Conservation (phyloP, 2,329 filamentous ascomycete genomes). For the Rhytidhysteron rufulum region DNA sequence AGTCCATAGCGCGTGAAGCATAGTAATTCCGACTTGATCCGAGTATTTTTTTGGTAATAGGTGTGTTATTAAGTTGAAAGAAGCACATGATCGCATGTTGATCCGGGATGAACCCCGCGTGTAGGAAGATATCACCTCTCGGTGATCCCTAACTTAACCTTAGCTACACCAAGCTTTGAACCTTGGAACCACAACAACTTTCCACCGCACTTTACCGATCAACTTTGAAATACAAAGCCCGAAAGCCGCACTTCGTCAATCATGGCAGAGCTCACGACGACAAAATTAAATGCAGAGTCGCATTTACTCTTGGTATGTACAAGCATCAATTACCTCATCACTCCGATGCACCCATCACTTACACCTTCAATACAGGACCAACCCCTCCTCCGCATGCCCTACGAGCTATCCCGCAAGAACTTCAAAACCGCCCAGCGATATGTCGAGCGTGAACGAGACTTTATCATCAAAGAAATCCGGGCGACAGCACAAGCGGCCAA, state of each 20-base stretch:
- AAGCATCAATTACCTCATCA: conserved; percentile 3
- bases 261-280: conserved; percentile 50
- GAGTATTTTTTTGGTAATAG: conserved; percentile 11
- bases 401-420: conserved; percentile 90
- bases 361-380: conserved; percentile 66
- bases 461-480: conserved; percentile 57
- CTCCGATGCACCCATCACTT: conserved; percentile 10
- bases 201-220: neutral
- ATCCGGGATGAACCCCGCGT: conserved; percentile 1
- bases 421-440: conserved; percentile 80
- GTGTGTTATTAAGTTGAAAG: conserved; percentile 24
- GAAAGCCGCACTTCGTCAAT: conserved; percentile 4
- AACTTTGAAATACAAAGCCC: neutral
- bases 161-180: neutral
- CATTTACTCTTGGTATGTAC: conserved; percentile 67
- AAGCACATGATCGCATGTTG: neutral
- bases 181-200: neutral
- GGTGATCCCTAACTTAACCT: neutral
- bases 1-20: conserved; percentile 4
- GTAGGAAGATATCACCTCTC: neutral
- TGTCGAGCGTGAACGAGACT: conserved; percentile 67
- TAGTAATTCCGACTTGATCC: neutral
- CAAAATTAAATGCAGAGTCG: conserved; percentile 68
- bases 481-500: conserved; percentile 57
- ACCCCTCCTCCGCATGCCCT: conserved; percentile 85